phyloP scores from a whole-genome alignment of 2,329 filamentous ascomycete species.

The Penicillium verrucosum region DNA sequence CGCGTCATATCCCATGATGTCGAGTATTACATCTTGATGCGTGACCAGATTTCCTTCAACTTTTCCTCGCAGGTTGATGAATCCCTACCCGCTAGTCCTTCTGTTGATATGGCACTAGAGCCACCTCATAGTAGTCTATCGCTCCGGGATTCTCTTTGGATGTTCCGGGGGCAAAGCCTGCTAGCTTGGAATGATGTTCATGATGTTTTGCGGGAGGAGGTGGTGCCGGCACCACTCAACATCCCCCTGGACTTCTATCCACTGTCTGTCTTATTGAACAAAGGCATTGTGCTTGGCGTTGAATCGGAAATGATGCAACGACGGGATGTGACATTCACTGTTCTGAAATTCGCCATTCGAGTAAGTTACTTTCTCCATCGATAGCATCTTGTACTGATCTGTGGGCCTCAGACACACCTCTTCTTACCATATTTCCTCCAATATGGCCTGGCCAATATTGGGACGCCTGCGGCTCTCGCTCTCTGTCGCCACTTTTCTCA shows the following conservation, averaged over 20 bases:
- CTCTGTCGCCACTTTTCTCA: constrained; percentile 82
- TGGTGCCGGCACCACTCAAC: constrained; percentile 70
- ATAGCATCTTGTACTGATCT: constrained; percentile 11
- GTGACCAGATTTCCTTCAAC: constrained; percentile 65
- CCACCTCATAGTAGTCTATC: constrained; percentile 50
- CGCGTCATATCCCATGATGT: constrained; percentile 92
- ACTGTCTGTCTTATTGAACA: constrained; percentile 78
- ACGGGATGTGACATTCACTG: constrained; percentile 85
- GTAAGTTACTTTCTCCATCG: constrained; percentile 50
- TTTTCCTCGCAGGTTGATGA: constrained; percentile 49
- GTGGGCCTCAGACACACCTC: constrained; percentile 72
- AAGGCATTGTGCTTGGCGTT: constrained; percentile 84
- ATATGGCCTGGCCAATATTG: constrained; percentile 71
- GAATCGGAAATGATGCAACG: constrained; percentile 93
- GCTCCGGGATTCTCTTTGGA: constrained; percentile 86
- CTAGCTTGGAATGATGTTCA: constrained; percentile 87
- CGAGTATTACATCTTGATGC: constrained; percentile 90
- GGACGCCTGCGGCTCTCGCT: constrained; percentile 74
- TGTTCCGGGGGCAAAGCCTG: constrained; percentile 83
- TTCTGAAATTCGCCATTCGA: constrained; percentile 81
- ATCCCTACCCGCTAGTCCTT: constrained; percentile 49
- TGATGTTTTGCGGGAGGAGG: constrained; percentile 72
- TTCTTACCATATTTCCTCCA: constrained; percentile 86
- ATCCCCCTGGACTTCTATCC: constrained; percentile 95
- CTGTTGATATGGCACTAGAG: constrained; percentile 45